These are phyloP conservation scores for Groenewaldozyma sp. DNA, from an alignment of 1,139 yeast species.

Conservation along the genomic window DNA sequence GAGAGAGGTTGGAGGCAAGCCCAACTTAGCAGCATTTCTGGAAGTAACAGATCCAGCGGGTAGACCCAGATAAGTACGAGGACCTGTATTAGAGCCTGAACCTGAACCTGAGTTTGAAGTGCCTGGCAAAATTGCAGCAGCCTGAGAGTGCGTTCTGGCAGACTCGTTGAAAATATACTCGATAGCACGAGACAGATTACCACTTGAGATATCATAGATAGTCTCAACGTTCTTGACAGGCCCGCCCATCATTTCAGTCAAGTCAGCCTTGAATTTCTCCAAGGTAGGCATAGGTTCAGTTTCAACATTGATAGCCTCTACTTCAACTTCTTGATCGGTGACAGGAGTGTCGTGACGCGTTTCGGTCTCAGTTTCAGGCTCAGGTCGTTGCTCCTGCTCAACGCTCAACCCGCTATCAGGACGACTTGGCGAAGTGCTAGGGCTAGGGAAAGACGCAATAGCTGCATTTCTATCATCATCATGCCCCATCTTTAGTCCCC, in stretches of 20 bases:
- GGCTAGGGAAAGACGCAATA: too few relatives aligned
- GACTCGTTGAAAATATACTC: background rate
- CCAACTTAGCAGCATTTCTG: background rate
- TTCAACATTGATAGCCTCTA: conserved; percentile 2
- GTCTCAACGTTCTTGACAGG: background rate
- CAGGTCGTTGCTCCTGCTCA: background rate
- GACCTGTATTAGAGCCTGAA: background rate
- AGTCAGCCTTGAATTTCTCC: background rate
- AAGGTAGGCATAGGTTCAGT: background rate
- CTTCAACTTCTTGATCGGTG: background rate
- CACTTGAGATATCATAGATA: background rate
- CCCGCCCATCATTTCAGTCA: background rate
- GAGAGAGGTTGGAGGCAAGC: background rate
- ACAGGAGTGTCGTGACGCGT: background rate
- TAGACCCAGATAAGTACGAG: too few relatives aligned
- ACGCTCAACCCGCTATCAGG: too few relatives aligned
- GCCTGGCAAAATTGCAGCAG: background rate
- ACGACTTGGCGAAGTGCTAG: too few relatives aligned
- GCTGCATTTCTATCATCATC: too few relatives aligned
- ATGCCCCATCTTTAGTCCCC: too few relatives aligned
- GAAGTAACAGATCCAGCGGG: background rate
- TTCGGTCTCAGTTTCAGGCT: background rate
- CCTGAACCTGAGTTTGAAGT: background rate
- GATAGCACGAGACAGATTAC: background rate
- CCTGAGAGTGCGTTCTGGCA: background rate